Evolutionary conservation across 371 early-diverging fungal species (phyloP), one percentile per base, ranked within the genome.

Genomic region (Batkoa obscura): DNA sequence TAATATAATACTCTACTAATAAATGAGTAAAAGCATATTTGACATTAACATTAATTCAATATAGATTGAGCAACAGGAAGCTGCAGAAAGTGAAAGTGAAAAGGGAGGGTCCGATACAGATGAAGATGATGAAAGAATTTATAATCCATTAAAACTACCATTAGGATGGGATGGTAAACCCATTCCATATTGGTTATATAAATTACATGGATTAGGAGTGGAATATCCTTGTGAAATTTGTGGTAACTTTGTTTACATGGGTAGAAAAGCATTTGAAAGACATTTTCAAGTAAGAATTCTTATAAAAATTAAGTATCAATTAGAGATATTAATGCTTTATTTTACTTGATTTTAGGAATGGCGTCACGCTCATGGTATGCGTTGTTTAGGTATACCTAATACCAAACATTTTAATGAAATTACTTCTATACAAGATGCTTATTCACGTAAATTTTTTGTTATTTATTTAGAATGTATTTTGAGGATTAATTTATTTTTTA

Each of bases 111-210:
- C 70, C n/a, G 84, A 81, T 10, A 80, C 80, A 0, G 88, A 86
- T 0, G 92, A 86, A 12, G 84, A 89, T 49, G 87, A 84, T 15
- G 92, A 91, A 58, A 77, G 78, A 60, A 81, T 92, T 34, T 94
- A 97, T 66, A 97, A 97, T 63, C 98, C 98, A 12, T 74, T 95
- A 17, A 95, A 95, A 58, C 68, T 97, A 48, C 96, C 96, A 4
- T 65, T 97, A 43, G 98, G 94, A 8, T 95, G 94, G 94, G 98
- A 96, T 63, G 98, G 97, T 38, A 98, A 98, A 62, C 96, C 96
- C 12, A 98, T 98, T 66, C 98, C 98, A 9, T 94, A 85, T 66
- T 98, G 98, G 98, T 72, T 98, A 34, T 98, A 88, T 73, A 96
- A 95, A 67, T 73, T 95, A 50, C 96, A 95, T 65, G 98, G 98